Conservation (phyloP, 148 eudicot genomes). For the Rhododendron vialii region DNA sequence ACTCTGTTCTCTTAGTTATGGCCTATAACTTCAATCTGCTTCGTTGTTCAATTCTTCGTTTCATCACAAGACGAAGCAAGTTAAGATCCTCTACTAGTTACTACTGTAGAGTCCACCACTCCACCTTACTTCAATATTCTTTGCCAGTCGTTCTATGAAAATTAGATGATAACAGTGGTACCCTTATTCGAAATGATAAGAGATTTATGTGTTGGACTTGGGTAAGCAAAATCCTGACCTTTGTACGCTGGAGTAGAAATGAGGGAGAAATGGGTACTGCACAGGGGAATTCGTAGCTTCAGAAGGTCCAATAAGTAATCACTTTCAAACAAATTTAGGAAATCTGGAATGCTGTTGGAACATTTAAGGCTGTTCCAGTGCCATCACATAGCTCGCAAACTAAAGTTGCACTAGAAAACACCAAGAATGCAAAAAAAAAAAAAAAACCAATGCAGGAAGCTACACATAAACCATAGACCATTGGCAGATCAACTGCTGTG, state of each 20-base stretch:
- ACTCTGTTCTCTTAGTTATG: background rate
- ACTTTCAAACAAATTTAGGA: background rate
- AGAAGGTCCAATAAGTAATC: background rate
- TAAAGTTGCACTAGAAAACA: background rate
- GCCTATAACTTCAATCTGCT: background rate
- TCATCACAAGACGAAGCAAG: background rate
- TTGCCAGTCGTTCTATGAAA: background rate
- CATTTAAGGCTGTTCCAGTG: background rate
- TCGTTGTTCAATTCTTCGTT: background rate
- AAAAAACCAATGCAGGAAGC: no score
- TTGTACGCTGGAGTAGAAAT: background rate
- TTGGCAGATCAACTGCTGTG: no score
- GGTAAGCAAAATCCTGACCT: background rate
- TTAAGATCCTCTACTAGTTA: background rate
- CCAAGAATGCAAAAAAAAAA: background rate
- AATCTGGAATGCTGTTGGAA: background rate
- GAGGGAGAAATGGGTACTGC: background rate
- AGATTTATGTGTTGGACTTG: background rate
- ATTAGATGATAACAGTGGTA: background rate
- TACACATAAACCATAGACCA: no score
- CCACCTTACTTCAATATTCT: background rate
- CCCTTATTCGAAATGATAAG: background rate
- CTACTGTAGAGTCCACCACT: background rate
- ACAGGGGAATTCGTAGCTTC: background rate
- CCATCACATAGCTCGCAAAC: background rate